Conservation (phyloP, 768 basidiomycete genomes). For the Hypholoma sublateritium region DNA sequence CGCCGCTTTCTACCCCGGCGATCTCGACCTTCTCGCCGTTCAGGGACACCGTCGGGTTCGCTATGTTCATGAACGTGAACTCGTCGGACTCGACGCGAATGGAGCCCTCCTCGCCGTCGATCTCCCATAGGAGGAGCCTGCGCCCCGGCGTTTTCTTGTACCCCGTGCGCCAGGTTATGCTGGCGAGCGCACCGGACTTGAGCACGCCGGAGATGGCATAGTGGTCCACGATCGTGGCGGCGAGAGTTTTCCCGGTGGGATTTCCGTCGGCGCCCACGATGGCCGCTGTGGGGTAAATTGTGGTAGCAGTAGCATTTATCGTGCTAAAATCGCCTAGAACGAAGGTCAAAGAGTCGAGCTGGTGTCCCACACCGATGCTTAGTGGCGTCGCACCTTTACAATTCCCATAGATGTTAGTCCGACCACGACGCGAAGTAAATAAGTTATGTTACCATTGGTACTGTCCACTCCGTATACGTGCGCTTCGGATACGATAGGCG, state of each 20-base stretch:
- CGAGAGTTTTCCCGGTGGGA: conserved; percentile 2
- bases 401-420: not conserved
- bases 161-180: conserved; percentile 24
- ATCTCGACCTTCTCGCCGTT: not conserved
- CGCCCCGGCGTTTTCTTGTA: conserved; percentile 20
- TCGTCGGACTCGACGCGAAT: conserved; percentile 6
- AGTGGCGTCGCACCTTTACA: not conserved
- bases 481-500: not conserved
- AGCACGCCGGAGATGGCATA: conserved; percentile 28
- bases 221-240: conserved; percentile 21
- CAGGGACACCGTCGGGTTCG: not conserved
- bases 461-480: not conserved
- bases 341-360: conserved; percentile 9
- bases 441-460: not conserved
- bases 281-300: not conserved
- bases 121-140: conserved; percentile 29
- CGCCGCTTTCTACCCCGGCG: not conserved
- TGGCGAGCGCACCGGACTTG: conserved; percentile 27
- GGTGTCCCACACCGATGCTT: conserved; percentile 17
- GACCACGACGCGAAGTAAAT: not conserved
- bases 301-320: conserved; percentile 6
- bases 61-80: not conserved
- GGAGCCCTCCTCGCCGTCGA: too few relatives aligned
- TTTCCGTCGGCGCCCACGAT: conserved; percentile 1
- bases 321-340: conserved; percentile 7